A percentile compares a stretch with the other conserved stretches of the same genome.
phyloP scores from a whole-genome alignment of 768 basidiomycete species.

The Kwoniella mangroviensis region DNA sequence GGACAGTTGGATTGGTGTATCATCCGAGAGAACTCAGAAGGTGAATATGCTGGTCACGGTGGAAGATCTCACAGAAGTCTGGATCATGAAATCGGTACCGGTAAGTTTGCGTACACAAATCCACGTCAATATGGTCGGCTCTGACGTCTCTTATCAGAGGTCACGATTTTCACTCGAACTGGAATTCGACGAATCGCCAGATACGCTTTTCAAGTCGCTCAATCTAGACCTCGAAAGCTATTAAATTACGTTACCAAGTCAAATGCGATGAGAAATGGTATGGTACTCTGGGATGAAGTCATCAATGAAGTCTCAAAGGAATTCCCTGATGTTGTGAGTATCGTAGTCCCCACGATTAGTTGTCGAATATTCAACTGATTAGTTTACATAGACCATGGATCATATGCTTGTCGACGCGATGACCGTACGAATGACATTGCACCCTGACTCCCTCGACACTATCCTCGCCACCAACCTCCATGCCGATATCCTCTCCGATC shows the following conservation, averaged over 20 bases:
- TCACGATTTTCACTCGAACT: constrained; percentile 62
- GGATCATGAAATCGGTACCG: constrained; percentile 56
- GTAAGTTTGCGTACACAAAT: constrained; percentile 23
- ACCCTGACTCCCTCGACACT: constrained; percentile 65
- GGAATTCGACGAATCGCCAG: constrained; percentile 64
- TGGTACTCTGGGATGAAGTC: constrained; percentile 56
- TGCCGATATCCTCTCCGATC: constrained; percentile 66
- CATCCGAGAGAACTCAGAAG: constrained; percentile 67
- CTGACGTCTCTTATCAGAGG: constrained; percentile 39
- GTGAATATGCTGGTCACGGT: constrained; percentile 65
- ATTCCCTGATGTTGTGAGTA: constrained; percentile 62
- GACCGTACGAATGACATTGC: constrained; percentile 61
- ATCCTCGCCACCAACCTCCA: constrained; percentile 66
- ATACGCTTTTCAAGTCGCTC: constrained; percentile 65
- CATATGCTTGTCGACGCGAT: constrained; percentile 63
- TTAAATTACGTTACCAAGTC: constrained; percentile 66
- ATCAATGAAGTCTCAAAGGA: constrained; percentile 63
- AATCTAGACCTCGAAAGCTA: constrained; percentile 62
- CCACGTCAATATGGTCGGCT: neutral
- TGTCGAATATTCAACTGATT: neutral
- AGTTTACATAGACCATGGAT: constrained; percentile 34
- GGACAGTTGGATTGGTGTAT: constrained; percentile 64
- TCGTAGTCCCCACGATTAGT: neutral
- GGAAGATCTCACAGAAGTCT: constrained; percentile 54
- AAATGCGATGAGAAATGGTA: constrained; percentile 60